Evolutionary conservation across 1,284 basidiomycete species (phyloP).

Genomic region (Heterobasidion annosum): DNA sequence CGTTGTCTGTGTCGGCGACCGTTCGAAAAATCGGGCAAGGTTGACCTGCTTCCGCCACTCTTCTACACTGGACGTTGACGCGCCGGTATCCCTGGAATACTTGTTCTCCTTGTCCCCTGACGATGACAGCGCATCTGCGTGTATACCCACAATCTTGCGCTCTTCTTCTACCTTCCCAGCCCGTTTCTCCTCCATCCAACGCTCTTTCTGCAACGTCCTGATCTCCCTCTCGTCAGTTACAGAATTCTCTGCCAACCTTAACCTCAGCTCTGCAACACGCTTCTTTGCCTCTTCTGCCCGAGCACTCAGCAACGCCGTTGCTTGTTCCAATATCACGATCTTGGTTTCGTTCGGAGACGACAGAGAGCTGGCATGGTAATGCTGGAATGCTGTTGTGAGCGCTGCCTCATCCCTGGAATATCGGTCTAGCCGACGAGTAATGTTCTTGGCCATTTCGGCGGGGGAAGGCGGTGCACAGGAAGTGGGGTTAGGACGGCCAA

Average conservation of each 20-base stretch:
- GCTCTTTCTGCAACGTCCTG: constrained; percentile 30
- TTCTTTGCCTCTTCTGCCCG: constrained; percentile 37
- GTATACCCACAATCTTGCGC: constrained; percentile 12
- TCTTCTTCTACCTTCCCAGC: constrained; percentile 26
- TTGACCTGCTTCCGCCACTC: constrained; percentile 6
- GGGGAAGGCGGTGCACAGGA: constrained; percentile 1
- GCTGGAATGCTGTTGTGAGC: constrained; percentile 22
- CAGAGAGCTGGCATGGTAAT: constrained; percentile 21
- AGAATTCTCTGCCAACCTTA: constrained; percentile 23
- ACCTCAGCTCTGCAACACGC: constrained; percentile 29
- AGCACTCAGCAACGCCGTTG: constrained; percentile 28
- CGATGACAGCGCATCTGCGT: neutral
- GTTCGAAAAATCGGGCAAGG: constrained; percentile 10
- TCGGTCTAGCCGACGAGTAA: constrained; percentile 20
- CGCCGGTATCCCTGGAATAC: neutral
- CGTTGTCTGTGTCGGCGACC: constrained; percentile 10
- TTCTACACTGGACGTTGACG: neutral
- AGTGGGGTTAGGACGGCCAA: constrained; percentile 18
- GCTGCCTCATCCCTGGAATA: constrained; percentile 32
- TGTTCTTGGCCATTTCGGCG: constrained; percentile 14
- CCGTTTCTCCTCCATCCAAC: constrained; percentile 42
- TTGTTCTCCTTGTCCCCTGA: neutral
- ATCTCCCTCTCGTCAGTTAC: constrained; percentile 25
- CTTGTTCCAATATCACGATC: constrained; percentile 33
- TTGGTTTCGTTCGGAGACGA: constrained; percentile 29